phyloP scores from a whole-genome alignment of 1,139 yeast species.

The Taiozyma sp. region DNA sequence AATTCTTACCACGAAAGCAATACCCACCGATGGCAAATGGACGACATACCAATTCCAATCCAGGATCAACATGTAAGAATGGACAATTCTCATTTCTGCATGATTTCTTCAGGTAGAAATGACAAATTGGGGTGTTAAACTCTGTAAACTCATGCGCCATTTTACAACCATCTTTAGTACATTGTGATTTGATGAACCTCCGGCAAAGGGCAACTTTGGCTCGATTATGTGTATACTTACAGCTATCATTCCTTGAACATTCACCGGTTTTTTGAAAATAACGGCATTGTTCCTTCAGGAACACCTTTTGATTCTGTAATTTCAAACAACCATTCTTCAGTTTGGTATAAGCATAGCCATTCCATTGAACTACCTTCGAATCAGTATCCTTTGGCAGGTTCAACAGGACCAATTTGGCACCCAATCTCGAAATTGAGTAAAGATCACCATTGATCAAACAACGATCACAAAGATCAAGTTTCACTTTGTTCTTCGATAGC shows the following conservation, averaged over 20 bases:
- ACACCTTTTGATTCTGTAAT: conserved; percentile 18
- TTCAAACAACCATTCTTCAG: conserved; percentile 30
- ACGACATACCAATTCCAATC: conserved; percentile 49
- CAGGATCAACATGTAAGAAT: conserved; percentile 48
- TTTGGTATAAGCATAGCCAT: conserved; percentile 27
- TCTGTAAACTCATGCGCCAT: conserved; percentile 56
- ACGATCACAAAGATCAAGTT: conserved; percentile 36
- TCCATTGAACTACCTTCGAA: conserved; percentile 28
- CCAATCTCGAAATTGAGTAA: conserved; percentile 34
- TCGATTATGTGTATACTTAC: conserved; percentile 53
- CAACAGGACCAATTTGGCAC: conserved; percentile 33
- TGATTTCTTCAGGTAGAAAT: conserved; percentile 41
- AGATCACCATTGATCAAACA: conserved; percentile 30
- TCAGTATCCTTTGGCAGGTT: conserved; percentile 15
- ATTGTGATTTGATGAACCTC: conserved; percentile 40
- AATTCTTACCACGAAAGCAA: conserved; percentile 56
- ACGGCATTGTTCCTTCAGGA: conserved; percentile 32
- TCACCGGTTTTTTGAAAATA: conserved; percentile 26
- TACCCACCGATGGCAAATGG: conserved; percentile 67
- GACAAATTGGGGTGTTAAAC: conserved; percentile 64
- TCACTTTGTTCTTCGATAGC: conserved; percentile 26
- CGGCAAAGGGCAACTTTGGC: conserved; percentile 53
- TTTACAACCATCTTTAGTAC: conserved; percentile 46
- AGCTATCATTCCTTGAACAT: conserved; percentile 48
- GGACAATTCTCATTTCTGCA: conserved; percentile 56